phyloP scores from a whole-genome alignment of 1,139 yeast genomes.

The Lodderomyces parapsilosis region DNA sequence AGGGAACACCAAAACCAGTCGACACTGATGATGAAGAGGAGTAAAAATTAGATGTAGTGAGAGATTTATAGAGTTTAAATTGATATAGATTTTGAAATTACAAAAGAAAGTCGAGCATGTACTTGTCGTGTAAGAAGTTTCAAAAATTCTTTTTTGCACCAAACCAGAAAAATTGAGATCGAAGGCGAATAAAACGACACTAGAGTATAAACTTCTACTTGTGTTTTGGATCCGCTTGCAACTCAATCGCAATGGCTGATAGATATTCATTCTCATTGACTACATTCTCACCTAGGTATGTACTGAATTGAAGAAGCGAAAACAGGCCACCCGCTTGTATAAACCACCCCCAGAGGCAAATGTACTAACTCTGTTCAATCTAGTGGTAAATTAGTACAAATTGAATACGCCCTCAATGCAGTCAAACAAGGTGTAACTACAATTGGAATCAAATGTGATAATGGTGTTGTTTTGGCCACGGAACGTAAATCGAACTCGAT shows the following conservation, averaged over 20 bases:
- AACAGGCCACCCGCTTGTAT: no score
- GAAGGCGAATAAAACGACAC: constrained; percentile 18
- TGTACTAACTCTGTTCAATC: constrained; percentile 9
- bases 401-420: constrained; percentile 95
- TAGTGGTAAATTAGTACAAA: constrained; percentile 96
- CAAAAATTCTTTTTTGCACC: neutral
- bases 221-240: neutral
- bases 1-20: constrained; percentile 93
- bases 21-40: constrained; percentile 91
- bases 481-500: constrained; percentile 87
- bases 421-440: constrained; percentile 98
- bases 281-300: constrained; percentile 93
- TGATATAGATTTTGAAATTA: neutral
- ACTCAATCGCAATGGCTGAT: constrained; percentile 71
- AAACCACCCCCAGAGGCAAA: neutral
- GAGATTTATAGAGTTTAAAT: neutral
- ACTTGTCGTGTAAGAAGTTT: constrained; percentile 1
- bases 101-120: no score
- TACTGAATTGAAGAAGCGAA: no score
- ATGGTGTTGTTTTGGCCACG: constrained; percentile 96
- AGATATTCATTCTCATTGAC: constrained; percentile 96
- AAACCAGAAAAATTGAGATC: constrained; percentile 6
- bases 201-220: neutral
- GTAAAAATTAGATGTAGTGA: neutral
- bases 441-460: constrained; percentile 92